These are phyloP conservation scores for Hyaloscypha hepaticicola DNA, from an alignment of 495 filamentous ascomycete species.

Conservation along the genomic window DNA sequence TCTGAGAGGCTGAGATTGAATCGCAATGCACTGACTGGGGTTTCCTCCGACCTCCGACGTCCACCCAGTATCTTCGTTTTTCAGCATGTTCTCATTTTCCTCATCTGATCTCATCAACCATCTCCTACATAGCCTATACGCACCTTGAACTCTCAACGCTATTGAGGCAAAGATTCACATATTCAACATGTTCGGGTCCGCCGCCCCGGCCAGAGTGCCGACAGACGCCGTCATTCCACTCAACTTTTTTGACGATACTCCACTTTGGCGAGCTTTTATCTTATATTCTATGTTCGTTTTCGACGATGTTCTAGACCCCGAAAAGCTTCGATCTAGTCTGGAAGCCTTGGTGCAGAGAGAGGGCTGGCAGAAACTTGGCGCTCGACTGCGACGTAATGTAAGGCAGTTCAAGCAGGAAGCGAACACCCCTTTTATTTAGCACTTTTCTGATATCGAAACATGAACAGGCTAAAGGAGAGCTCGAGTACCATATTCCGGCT, in stretches of 20 bases:
- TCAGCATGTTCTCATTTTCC: slow-evolving; percentile 2
- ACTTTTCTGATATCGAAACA: slow-evolving; percentile 17
- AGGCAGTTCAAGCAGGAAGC: slow-evolving; percentile 9
- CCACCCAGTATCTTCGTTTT: background rate
- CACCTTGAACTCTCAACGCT: background rate
- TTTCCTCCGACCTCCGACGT: slow-evolving; percentile 3
- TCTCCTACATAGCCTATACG: slow-evolving; percentile 1
- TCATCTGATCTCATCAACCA: background rate
- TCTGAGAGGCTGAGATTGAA: slow-evolving; percentile 2
- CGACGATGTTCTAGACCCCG: slow-evolving; percentile 47
- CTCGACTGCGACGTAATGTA: slow-evolving; percentile 42
- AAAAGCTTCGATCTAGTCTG: slow-evolving; percentile 40
- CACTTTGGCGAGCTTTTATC: slow-evolving; percentile 36
- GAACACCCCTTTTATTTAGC: slow-evolving; percentile 2
- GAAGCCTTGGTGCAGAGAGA: slow-evolving; percentile 37
- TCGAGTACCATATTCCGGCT: slow-evolving; percentile 46
- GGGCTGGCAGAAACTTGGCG: slow-evolving; percentile 48
- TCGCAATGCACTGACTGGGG: slow-evolving; percentile 2
- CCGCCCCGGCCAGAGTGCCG: slow-evolving; percentile 11
- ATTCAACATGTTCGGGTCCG: slow-evolving; percentile 2
- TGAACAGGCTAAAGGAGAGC: slow-evolving; percentile 33
- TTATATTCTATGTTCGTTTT: slow-evolving; percentile 43
- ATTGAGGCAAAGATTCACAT: slow-evolving; percentile 3
- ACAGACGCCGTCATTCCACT: slow-evolving; percentile 41
- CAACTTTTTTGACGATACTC: slow-evolving; percentile 41